phyloP scores from a whole-genome alignment of 768 basidiomycete genomes.

The Tulasnella sp. region DNA sequence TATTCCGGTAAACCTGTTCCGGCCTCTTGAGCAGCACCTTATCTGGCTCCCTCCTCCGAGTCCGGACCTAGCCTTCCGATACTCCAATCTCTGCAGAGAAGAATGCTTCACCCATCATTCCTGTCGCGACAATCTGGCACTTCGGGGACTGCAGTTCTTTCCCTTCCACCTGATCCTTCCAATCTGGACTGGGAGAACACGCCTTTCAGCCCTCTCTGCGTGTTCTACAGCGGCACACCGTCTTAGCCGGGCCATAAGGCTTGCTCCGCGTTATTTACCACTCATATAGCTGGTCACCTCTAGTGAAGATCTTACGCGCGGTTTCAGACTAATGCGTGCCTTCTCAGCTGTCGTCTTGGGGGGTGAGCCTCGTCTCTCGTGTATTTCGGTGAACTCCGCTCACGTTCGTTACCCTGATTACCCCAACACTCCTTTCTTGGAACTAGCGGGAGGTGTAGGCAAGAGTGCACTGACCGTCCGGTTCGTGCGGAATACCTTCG shows the following conservation, averaged over 20 bases:
- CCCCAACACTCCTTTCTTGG: background rate
- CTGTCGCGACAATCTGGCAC: background rate
- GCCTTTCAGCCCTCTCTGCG: background rate
- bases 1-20: background rate
- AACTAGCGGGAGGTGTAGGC: slow-evolving; percentile 15
- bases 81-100: background rate
- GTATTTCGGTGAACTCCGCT: background rate
- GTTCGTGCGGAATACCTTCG: slow-evolving; percentile 11
- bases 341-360: slow-evolving; percentile 11
- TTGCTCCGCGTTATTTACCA: background rate
- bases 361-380: background rate
- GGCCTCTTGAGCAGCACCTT: background rate
- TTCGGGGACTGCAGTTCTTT: background rate
- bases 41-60: background rate
- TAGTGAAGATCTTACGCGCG: background rate
- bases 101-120: background rate
- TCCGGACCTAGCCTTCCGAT: background rate
- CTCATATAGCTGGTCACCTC: background rate
- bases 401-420: background rate
- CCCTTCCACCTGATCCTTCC: background rate
- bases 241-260: background rate
- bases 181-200: background rate
- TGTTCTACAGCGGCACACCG: background rate
- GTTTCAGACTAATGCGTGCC: background rate
- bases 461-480: slow-evolving; percentile 15